Evolutionary conservation across 2,329 filamentous ascomycete species (phyloP).

Genomic region (Emmonsia crescens): DNA sequence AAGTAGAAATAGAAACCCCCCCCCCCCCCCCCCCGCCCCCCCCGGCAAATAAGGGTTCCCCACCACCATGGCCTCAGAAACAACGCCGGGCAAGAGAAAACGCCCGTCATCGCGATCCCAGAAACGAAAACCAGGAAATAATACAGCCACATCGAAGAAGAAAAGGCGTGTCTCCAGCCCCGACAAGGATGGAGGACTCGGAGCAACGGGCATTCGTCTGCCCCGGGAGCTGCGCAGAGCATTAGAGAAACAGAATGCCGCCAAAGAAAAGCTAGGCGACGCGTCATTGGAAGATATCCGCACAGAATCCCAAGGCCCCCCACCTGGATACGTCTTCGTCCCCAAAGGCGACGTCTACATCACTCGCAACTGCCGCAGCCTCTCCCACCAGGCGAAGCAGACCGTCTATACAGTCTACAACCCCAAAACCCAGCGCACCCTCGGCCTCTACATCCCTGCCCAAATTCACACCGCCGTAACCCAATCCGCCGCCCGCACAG

Average conservation of each 20-base stretch:
- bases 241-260: not conserved
- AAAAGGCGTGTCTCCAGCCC: not conserved
- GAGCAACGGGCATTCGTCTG: not conserved
- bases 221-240: not conserved
- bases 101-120: not conserved
- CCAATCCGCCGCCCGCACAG: conserved; percentile 29
- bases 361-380: conserved; percentile 31
- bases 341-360: conserved; percentile 34
- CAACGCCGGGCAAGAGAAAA: not conserved
- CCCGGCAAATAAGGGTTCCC: no score
- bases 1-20: no score
- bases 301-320: conserved; percentile 19
- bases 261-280: not conserved
- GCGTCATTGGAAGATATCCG: conserved; percentile 15
- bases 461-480: conserved; percentile 30
- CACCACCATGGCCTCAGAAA: not conserved
- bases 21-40: no score
- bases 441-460: conserved; percentile 36
- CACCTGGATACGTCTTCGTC: conserved; percentile 29
- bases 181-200: not conserved
- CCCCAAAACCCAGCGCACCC: conserved; percentile 19
- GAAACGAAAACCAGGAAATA: not conserved
- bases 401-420: conserved; percentile 29
- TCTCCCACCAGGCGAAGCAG: conserved; percentile 23
- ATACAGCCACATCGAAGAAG: not conserved